A percentile compares a stretch with the other conserved stretches of the same genome.
phyloP scores from a whole-genome alignment of 2,329 filamentous ascomycete species.

The Ramularia collo-cygni region DNA sequence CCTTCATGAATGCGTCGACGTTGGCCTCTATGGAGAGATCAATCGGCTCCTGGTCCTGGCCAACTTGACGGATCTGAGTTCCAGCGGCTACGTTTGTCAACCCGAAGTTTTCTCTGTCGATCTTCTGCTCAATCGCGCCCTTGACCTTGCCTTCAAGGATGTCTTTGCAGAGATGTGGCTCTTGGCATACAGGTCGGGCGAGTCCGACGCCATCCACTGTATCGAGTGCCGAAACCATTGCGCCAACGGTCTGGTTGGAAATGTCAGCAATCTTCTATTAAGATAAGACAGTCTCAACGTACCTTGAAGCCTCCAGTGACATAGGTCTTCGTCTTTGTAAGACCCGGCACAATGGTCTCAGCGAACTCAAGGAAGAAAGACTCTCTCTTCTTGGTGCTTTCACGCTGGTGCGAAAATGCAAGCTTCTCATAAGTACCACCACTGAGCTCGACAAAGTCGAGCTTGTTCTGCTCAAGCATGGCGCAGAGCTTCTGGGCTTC shows the following conservation, averaged over 20 bases:
- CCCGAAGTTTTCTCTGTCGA: conserved; percentile 48
- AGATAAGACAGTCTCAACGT: neutral
- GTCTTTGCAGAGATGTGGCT: conserved; percentile 41
- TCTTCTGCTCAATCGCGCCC: conserved; percentile 40
- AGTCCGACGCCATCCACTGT: conserved; percentile 56
- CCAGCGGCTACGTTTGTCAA: conserved; percentile 42
- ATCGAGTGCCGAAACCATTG: conserved; percentile 51
- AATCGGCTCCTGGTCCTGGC: conserved; percentile 48
- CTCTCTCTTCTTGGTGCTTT: conserved; percentile 45
- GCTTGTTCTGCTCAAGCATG: conserved; percentile 42
- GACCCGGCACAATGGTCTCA: conserved; percentile 43
- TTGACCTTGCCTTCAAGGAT: conserved; percentile 42
- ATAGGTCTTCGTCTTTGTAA: conserved; percentile 51
- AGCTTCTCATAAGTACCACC: conserved; percentile 55
- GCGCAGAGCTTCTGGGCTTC: conserved; percentile 38
- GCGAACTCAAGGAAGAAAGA: conserved; percentile 56
- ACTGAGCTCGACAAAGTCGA: conserved; percentile 54
- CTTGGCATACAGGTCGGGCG: conserved; percentile 47
- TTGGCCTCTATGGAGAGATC: conserved; percentile 46
- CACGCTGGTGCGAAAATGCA: conserved; percentile 46
- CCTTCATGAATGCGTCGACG: conserved; percentile 42
- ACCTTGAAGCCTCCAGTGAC: conserved; percentile 52
- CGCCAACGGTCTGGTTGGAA: conserved; percentile 46
- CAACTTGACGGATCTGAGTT: conserved; percentile 47
- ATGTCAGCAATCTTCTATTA: conserved; percentile 28